A percentile compares a stretch with the other conserved stretches of the same genome.
phyloP scores from a whole-genome alignment of 2,329 filamentous ascomycete species.

The Phaeophleospora eucalypticola region DNA sequence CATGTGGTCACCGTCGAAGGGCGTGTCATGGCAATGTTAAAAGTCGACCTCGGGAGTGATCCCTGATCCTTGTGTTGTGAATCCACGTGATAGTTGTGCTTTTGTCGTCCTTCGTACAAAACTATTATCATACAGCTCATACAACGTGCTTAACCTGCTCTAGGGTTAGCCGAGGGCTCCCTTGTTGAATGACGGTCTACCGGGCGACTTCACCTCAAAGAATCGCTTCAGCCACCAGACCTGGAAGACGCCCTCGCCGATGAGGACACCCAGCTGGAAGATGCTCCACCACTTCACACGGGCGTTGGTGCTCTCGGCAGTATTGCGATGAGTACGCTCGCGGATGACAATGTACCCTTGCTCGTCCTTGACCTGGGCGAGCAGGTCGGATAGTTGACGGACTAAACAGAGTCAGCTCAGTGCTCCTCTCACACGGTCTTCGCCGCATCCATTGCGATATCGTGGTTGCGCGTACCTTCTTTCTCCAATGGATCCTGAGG shows the following conservation, averaged over 20 bases:
- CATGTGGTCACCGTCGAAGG: no score
- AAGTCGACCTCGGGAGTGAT: no score
- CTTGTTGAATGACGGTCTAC: constrained; percentile 26
- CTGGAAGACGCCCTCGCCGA: constrained; percentile 93
- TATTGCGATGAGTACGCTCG: constrained; percentile 95
- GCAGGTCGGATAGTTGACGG: constrained; percentile 74
- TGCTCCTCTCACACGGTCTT: background rate
- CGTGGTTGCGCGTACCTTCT: constrained; percentile 61
- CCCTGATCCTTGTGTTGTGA: background rate
- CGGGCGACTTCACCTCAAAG: constrained; percentile 36
- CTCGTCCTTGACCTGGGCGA: constrained; percentile 93
- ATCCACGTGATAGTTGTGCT: background rate
- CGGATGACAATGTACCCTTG: constrained; percentile 94
- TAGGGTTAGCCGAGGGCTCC: constrained; percentile 29
- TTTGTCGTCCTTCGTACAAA: background rate
- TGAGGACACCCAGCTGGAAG: constrained; percentile 84
- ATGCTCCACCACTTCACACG: constrained; percentile 99
- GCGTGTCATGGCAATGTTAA: no score
- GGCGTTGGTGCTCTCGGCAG: constrained; percentile 94
- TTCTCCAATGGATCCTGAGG: constrained; percentile 82
- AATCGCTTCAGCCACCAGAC: constrained; percentile 99
- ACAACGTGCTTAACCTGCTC: constrained; percentile 39
- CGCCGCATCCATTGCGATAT: background rate
- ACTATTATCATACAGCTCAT: constrained; percentile 17
- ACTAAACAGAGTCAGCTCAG: constrained; percentile 51